phyloP scores from a whole-genome alignment of 2,329 filamentous ascomycete genomes.

The Mariannaea elegans region DNA sequence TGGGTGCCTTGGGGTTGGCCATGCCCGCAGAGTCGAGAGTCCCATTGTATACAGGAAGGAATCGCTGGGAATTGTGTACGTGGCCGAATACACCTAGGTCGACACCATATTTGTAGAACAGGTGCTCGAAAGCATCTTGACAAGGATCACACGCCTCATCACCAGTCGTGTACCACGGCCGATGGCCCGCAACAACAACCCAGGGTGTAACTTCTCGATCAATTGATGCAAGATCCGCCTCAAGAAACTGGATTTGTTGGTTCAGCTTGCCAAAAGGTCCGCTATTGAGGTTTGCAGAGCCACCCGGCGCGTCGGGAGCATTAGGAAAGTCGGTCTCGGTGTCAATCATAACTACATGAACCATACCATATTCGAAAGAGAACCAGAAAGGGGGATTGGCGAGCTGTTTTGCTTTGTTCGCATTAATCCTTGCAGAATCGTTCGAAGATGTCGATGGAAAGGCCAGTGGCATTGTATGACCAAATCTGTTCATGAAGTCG shows the following conservation, averaged over 20 bases:
- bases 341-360: conserved; percentile 46
- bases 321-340: conserved; percentile 34
- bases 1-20: conserved; percentile 41
- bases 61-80: conserved; percentile 65
- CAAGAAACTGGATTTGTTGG: conserved; percentile 54
- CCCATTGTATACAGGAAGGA: conserved; percentile 50
- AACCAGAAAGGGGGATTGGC: conserved; percentile 36
- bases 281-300: conserved; percentile 43
- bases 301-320: conserved; percentile 39
- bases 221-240: conserved; percentile 60
- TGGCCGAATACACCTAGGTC: conserved; percentile 65
- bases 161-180: conserved; percentile 58
- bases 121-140: conserved; percentile 57
- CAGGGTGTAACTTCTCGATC: conserved; percentile 64
- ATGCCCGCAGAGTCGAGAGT: conserved; percentile 47
- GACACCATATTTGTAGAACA: conserved; percentile 64
- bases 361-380: conserved; percentile 40
- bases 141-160: conserved; percentile 30
- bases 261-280: conserved; percentile 57
- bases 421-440: conserved; percentile 45
- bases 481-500: conserved; percentile 64
- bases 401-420: conserved; percentile 27
- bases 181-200: conserved; percentile 48
- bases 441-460: neutral
- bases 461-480: conserved; percentile 53